Evolutionary conservation across 495 filamentous ascomycete species (phyloP).

Genomic region (Acidomyces sp.): DNA sequence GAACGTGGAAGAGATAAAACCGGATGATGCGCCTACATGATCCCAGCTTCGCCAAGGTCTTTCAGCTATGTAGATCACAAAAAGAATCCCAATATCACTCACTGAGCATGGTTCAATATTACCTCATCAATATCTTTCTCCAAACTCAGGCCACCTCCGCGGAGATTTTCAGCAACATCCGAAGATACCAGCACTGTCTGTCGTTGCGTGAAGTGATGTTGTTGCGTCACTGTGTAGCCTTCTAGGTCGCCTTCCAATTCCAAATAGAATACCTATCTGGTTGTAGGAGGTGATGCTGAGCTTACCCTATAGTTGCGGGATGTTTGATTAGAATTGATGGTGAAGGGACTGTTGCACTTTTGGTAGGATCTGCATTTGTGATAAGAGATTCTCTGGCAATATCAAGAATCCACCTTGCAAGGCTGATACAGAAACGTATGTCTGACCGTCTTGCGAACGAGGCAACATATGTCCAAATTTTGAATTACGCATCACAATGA

Average conservation of each 20-base stretch:
- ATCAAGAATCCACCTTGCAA: conserved; percentile 12
- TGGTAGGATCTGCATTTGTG: conserved; percentile 24
- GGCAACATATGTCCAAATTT: too few species aligned
- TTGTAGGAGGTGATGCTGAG: neutral
- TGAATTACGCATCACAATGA: too few species aligned
- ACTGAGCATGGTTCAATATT: conserved; percentile 1
- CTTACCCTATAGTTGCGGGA: neutral
- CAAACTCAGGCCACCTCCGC: neutral
- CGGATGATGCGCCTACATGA: conserved; percentile 33
- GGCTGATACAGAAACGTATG: conserved; percentile 4
- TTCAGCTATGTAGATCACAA: too few species aligned
- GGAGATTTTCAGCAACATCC: neutral
- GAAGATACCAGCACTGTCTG: neutral
- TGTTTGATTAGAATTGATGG: conserved; percentile 30
- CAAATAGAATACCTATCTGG: conserved; percentile 2
- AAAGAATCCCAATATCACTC: neutral
- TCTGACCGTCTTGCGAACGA: neutral
- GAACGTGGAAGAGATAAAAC: conserved; percentile 32
- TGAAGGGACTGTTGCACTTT: conserved; percentile 27
- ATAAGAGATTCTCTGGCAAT: conserved; percentile 31
- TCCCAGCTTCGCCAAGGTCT: too few species aligned
- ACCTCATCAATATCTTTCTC: conserved; percentile 3
- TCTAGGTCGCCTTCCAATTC: conserved; percentile 2
- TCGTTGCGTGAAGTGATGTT: conserved; percentile 2
- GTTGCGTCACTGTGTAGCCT: neutral